Evolutionary conservation across 2,329 filamentous ascomycete species (phyloP), one percentile per base, ranked within the genome.

Genomic region (Aspergillus quadricinctus): DNA sequence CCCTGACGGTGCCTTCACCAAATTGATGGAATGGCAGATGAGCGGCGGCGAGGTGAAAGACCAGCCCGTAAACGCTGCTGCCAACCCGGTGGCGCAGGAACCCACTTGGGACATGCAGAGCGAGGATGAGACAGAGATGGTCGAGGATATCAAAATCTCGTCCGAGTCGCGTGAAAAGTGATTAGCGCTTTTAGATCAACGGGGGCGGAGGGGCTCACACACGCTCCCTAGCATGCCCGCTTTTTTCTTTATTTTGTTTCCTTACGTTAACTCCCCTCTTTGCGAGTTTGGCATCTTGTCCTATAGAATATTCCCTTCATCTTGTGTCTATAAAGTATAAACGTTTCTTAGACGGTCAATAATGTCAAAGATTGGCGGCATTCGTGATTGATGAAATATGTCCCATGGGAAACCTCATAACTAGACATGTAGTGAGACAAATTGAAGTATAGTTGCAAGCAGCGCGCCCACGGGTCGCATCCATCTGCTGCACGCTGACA

Each of bases 1-100:
- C 57, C 82, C 83, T 17, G 79, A 88, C 9, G 95, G 93, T 52
- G 91, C 92, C 1, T 99, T 99, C 70, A 93, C 87, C 66, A 94
- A 89, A 76, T 80, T 99, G 53, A 99, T 99, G 94, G 93, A 97
- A 75, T 97, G 92, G 92, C 94, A 99, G 77, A 89, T 97, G 85
- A 94, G 83, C 66, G 93, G 92, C 11, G 88, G 89, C 8, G 91
- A 96, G 35, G 59, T 59, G 10, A 27, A 63, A 27, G 55, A 71
- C 57, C 61, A 71, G 53, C 58, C 66, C 25, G 48, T 61, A 43
- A 52, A 55, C 59, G 50, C 59, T 23, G 54, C 61, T 31, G 63
- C 67, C 54, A 72, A 64, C n/a, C 74, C 73, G 29, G 71, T 72
- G 8, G 80, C 72, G 6, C 77, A 80, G 67, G 74, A 78, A 43